Conservation (phyloP, 305 asterid genomes). For the Fraxinus xanthoxyloides region DNA sequence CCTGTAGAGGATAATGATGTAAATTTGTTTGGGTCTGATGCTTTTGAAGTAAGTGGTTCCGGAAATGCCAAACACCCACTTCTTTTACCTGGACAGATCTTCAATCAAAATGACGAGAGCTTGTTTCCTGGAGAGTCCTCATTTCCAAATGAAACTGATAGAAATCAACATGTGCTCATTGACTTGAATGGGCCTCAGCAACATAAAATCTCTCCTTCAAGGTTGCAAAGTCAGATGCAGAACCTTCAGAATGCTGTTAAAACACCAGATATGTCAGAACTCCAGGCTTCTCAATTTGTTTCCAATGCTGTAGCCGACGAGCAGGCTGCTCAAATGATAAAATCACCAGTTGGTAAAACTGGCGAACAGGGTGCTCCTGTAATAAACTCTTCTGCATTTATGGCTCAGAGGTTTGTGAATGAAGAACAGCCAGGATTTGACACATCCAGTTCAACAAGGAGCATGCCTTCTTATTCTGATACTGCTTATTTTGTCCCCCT, state of each 20-base stretch:
- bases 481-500: conserved; percentile 21
- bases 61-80: conserved; percentile 31
- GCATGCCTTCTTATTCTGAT: conserved; percentile 33
- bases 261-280: conserved; percentile 38
- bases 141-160: conserved; percentile 33
- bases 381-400: conserved; percentile 21
- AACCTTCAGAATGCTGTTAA: conserved; percentile 40
- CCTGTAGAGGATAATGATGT: conserved; percentile 30
- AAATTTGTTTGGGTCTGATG: conserved; percentile 34
- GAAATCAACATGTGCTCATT: conserved; percentile 26
- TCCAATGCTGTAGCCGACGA: conserved; percentile 32
- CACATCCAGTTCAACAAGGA: conserved; percentile 28
- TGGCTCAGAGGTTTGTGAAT: conserved; percentile 32
- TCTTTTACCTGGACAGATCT: conserved; percentile 44
- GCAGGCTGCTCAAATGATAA: conserved; percentile 36
- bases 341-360: conserved; percentile 22
- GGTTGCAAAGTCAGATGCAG: conserved; percentile 35
- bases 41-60: conserved; percentile 36
- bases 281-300: conserved; percentile 32
- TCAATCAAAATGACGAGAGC: conserved; percentile 40
- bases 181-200: conserved; percentile 40
- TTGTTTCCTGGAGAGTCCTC: conserved; percentile 35
- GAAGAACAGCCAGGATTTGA: conserved; percentile 36
- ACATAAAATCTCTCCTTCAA: conserved; percentile 28
- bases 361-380: conserved; percentile 20